These are phyloP conservation scores for Aspergillus sojae DNA, from an alignment of 2,329 filamentous ascomycete species.

Conservation along the genomic window DNA sequence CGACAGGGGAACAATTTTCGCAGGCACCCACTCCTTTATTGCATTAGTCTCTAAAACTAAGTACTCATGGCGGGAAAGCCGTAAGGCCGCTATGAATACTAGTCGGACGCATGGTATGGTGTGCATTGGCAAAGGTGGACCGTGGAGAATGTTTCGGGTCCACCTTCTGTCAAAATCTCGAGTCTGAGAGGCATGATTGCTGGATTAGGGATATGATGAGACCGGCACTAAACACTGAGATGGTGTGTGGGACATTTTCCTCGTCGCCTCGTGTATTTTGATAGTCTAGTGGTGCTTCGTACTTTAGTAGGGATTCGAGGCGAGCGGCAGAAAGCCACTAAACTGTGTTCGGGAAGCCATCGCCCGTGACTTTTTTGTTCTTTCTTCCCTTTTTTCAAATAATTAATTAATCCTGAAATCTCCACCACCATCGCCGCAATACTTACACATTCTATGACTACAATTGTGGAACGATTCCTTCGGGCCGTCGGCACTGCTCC, in stretches of 20 bases:
- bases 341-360: background rate
- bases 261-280: background rate
- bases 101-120: background rate
- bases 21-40: constrained; percentile 4
- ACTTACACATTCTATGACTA: background rate
- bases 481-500: background rate
- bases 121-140: background rate
- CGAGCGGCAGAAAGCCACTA: background rate
- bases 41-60: background rate
- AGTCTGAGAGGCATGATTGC: background rate
- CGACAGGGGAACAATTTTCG: background rate
- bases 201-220: background rate
- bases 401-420: background rate
- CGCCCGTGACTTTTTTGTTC: background rate
- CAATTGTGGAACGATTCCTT: background rate
- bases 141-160: background rate
- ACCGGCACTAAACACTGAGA: background rate
- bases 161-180: background rate
- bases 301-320: no score
- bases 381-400: background rate
- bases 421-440: background rate
- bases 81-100: background rate
- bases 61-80: background rate
- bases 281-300: no score
- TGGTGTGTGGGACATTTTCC: background rate